A percentile compares a stretch with the other conserved stretches of the same genome.
phyloP scores from a whole-genome alignment of 148 eudicot genomes.

The Selenicereus undatus region DNA sequence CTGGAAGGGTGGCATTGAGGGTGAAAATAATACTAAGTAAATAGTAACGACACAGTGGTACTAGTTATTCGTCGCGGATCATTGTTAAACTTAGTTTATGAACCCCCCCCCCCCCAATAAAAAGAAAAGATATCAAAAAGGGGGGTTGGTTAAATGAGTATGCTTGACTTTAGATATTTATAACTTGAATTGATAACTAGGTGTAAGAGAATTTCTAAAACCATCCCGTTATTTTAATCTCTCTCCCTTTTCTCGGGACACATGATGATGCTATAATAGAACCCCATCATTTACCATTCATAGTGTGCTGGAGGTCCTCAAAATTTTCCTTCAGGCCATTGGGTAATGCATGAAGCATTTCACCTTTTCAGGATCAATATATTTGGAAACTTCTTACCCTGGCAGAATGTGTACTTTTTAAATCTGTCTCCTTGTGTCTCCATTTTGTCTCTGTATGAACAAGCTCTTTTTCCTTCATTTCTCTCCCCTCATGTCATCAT shows the following conservation, averaged over 20 bases:
- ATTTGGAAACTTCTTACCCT: not conserved
- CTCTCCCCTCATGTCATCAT: not conserved
- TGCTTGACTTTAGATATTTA: not conserved
- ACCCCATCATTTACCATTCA: not conserved
- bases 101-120: not conserved
- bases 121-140: too few species aligned
- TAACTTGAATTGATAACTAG: not conserved
- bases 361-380: not conserved
- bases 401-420: not conserved
- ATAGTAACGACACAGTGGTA: not conserved
- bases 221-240: not conserved
- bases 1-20: not conserved
- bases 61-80: not conserved
- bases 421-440: not conserved
- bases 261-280: not conserved
- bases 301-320: not conserved
- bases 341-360: constrained; percentile 5
- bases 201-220: not conserved
- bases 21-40: not conserved
- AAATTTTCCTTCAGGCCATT: not conserved
- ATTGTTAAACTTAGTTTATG: not conserved
- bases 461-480: not conserved
- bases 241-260: not conserved
- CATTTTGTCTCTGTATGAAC: not conserved
- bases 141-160: not conserved